Conservation (phyloP, 257 asterid species). For the Nicotiana sylvestris region DNA sequence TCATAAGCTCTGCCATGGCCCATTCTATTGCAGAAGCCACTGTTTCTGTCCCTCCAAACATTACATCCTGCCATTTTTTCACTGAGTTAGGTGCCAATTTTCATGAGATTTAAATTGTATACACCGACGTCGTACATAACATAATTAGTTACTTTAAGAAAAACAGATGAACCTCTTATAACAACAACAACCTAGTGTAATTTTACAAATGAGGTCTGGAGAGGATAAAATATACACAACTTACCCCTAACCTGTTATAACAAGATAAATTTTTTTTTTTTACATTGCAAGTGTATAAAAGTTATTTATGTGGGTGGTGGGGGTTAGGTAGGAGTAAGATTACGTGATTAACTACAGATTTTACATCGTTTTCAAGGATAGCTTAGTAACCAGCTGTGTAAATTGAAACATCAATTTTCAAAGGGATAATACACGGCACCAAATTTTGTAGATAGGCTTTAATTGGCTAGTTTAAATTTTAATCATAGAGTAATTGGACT, state of each 20-base stretch:
- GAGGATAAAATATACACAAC: too few species aligned
- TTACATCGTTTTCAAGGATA: background rate
- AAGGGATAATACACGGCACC: background rate
- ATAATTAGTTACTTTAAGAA: background rate
- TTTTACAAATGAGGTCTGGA: too few species aligned
- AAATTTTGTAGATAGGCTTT: background rate
- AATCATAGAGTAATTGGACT: background rate
- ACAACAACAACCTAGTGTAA: too few species aligned
- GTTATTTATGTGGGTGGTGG: background rate
- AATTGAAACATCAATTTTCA: background rate
- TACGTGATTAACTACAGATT: background rate
- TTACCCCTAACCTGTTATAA: too few species aligned
- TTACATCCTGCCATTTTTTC: constrained; percentile 51
- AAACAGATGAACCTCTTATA: too few species aligned
- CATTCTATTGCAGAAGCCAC: constrained; percentile 92
- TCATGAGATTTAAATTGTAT: too few species aligned
- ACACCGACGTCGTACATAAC: too few species aligned
- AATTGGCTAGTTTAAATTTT: background rate
- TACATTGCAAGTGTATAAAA: too few species aligned
- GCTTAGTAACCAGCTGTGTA: background rate
- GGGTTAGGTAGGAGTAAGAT: background rate
- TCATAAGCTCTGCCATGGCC: constrained; percentile 87
- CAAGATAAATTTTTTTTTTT: background rate
- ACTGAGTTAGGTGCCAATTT: too few species aligned
- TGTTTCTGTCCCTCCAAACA: constrained; percentile 94